Evolutionary conservation across 73 alveolate species (phyloP), one percentile per base, ranked within the genome.

Genomic region (Paramecium tetraurelia): DNA sequence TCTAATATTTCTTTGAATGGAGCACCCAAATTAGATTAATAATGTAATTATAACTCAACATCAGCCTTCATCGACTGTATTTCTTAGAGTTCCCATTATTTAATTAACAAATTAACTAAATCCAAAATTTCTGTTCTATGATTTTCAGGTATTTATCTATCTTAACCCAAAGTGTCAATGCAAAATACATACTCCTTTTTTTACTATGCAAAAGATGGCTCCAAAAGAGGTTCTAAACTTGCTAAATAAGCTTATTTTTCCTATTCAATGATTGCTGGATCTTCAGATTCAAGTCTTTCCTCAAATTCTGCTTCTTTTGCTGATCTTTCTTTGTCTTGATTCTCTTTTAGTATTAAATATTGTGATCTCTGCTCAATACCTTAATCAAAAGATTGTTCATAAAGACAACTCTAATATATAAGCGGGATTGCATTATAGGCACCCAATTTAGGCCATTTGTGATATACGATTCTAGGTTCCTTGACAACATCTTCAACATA

Each of bases 111-210:
- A 70, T 92, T 95, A 20, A 96, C 99, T 46, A 92, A 92, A 48
- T 96, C 93, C 10, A 93, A 92, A 20, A 96, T 93, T 83, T 92
- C 95, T 35, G 94, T 85, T 69, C 90, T 96, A 86, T 97, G 95
- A 58, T 95, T 96, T 72, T 92, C 96, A 22, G 95, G 76, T 48
- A 96, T 92, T 27, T 92, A 95, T 48, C 98, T 89, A 86, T 97
- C 99, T 87, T 97, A 97, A 21, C 99, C 99, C 95, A 97, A 71
- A 48, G 99, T 97, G 85, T 97, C 99, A 8, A 97, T 86, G 59
- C 98, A 94, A 53, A 97, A 95, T 38, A 96, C 97, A 93, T 92
- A 94, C 59, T 95, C 92, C 92, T 92, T 93, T 48, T 96, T 96
- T 41, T 70, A 93, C 63, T 86, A 85, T 11, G 77, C 93, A 85